Evolutionary conservation across 352 stramenopile genomes (phyloP), one percentile per base, ranked within the genome.

Genomic region (Phytophthora cajani): DNA sequence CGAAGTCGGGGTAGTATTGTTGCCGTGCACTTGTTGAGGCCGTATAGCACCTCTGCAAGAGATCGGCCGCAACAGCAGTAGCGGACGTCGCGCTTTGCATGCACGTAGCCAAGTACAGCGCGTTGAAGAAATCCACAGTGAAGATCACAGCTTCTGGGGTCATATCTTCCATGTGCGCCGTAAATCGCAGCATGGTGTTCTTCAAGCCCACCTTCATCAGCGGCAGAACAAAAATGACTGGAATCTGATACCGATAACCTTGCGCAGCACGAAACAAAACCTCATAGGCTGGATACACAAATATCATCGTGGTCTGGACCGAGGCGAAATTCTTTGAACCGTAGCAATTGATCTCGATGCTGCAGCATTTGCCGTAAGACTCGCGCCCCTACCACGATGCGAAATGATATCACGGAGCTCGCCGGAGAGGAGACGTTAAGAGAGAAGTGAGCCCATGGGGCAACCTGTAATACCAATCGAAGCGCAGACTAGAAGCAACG

Each of bases 101-200:
- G 14, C 27, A 59, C 2, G 54, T 58, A 2, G 59, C 54, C 59
- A 73, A 21, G n/a, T 64, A 69, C 53, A 69, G 10, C n/a, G 60
- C 46, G 21, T 73, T 69, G 54, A 74, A 69, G 12, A 69, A 59
- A 12, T 65, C 59, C 6, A 64, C 54, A 2, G 59, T 53, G 23
- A 73, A 69, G n/a, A 74, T 69, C 2, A 63, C 67, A 5, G 52
- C 47, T 9, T 52, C 46, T 2, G 67, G 67, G 8, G 59, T 55
- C 1, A 62, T 36, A 32, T 74, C 67, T 25, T 69, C 67, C 25
- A 69, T 40, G 19, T 66, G 60, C 5, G 16, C 16, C 12, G 49
- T 23, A 21, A 27, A 59, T 12, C 36, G 47, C 10, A 51, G 21
- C 47, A 36, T 23, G 33, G 38, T 11, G 33, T 47, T 49, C 32